These are phyloP conservation scores for Paecilomyces sp. DNA, from an alignment of 2,329 filamentous ascomycete genomes.

Conservation along the genomic window DNA sequence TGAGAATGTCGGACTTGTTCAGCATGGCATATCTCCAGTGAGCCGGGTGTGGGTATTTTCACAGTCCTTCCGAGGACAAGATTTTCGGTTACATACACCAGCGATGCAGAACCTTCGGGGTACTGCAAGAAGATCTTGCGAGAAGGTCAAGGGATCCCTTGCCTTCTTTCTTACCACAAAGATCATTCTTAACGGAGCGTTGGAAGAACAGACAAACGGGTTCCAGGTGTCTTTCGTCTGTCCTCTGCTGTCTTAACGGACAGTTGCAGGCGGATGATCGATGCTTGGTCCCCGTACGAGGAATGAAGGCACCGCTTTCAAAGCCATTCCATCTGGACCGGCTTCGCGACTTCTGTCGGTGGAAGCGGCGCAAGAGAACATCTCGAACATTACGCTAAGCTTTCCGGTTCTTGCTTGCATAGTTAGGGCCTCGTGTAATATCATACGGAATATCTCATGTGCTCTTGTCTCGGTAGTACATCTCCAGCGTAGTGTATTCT, in stretches of 20 bases:
- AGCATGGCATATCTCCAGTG: background rate
- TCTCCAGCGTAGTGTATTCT: background rate
- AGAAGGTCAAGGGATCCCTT: slow-evolving; percentile 6
- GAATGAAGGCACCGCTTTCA: slow-evolving; percentile 32
- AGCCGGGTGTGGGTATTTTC: background rate
- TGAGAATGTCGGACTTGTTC: background rate
- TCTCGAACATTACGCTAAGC: slow-evolving; percentile 26
- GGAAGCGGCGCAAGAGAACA: slow-evolving; percentile 33
- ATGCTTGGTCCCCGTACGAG: slow-evolving; percentile 13
- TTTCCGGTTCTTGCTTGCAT: background rate
- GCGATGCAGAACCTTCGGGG: slow-evolving; percentile 64
- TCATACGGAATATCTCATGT: background rate
- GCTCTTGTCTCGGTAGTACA: background rate
- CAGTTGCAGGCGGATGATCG: slow-evolving; percentile 1
- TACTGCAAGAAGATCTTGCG: slow-evolving; percentile 65
- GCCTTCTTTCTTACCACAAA: slow-evolving; percentile 41
- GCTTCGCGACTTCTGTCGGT: slow-evolving; percentile 17
- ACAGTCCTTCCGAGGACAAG: background rate
- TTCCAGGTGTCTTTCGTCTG: slow-evolving; percentile 16
- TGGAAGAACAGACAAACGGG: slow-evolving; percentile 52
- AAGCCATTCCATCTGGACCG: slow-evolving; percentile 7
- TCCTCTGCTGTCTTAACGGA: slow-evolving; percentile 10
- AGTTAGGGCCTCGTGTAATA: background rate
- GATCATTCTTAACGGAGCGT: slow-evolving; percentile 74
- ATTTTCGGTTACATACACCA: slow-evolving; percentile 40